Percentiles rank a stretch among this genome's conserved stretches.
These are phyloP conservation scores for Paragyromitra xinjiangensis DNA, from an alignment of 495 filamentous ascomycete species.

Conservation along the genomic window DNA sequence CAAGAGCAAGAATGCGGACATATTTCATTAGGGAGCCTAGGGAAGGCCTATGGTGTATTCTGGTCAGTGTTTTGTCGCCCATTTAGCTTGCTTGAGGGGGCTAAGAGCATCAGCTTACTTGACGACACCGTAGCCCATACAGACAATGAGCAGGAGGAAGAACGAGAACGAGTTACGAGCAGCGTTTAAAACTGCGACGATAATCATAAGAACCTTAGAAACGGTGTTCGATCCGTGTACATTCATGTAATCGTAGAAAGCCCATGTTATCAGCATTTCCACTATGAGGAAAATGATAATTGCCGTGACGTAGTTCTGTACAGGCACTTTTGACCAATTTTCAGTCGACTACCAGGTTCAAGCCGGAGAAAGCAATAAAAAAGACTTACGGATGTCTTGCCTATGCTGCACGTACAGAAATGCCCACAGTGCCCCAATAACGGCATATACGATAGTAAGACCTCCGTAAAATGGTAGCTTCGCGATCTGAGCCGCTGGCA, in stretches of 20 bases:
- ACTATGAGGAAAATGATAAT: conserved; percentile 93
- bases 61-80: conserved; percentile 7
- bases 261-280: conserved; percentile 98
- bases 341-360: conserved; percentile 54
- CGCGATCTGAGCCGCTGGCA: conserved; percentile 92
- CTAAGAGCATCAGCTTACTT: conserved; percentile 62
- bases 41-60: conserved; percentile 63
- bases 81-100: neutral
- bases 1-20: conserved; percentile 87
- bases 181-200: conserved; percentile 91
- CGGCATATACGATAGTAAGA: conserved; percentile 90
- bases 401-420: conserved; percentile 96
- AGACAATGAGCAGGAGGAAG: conserved; percentile 97
- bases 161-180: conserved; percentile 97
- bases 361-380: neutral
- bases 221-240: conserved; percentile 78
- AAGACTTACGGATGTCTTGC: conserved; percentile 78
- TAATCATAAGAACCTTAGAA: conserved; percentile 84
- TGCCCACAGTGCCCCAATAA: conserved; percentile 81
- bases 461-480: conserved; percentile 98
- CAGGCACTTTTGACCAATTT: conserved; percentile 71
- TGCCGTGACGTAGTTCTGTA: conserved; percentile 99
- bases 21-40: conserved; percentile 93
- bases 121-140: conserved; percentile 99
- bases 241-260: conserved; percentile 96